A percentile compares a stretch with the other conserved stretches of the same genome.
phyloP scores from a whole-genome alignment of 2,329 filamentous ascomycete species.

The Fonsecaea nubica region DNA sequence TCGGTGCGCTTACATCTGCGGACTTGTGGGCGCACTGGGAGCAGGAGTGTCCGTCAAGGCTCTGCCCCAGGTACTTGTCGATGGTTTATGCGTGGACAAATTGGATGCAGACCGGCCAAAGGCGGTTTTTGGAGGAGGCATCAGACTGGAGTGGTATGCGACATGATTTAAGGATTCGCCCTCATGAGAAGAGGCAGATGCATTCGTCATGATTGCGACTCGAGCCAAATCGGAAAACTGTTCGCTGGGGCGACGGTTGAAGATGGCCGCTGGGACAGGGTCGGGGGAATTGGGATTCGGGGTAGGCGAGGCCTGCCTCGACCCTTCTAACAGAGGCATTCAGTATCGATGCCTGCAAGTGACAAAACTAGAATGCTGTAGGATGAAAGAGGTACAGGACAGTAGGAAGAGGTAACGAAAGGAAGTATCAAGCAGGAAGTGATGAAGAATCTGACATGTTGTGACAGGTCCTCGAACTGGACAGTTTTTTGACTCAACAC shows the following conservation, averaged over 20 bases:
- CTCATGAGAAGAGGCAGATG: slow-evolving; percentile 28
- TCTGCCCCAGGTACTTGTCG: slow-evolving; percentile 55
- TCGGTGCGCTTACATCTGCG: slow-evolving; percentile 58
- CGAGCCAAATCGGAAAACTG: slow-evolving; percentile 34
- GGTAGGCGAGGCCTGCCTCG: slow-evolving; percentile 25
- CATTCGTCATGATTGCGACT: slow-evolving; percentile 36
- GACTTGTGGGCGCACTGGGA: slow-evolving; percentile 67
- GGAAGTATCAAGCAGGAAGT: neutral
- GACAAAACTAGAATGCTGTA: neutral
- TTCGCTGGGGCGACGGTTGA: slow-evolving; percentile 30
- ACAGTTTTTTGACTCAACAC: slow-evolving; percentile 5
- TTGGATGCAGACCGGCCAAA: slow-evolving; percentile 32
- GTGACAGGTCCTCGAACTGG: neutral
- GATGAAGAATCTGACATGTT: slow-evolving; percentile 12
- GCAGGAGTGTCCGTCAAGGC: slow-evolving; percentile 68
- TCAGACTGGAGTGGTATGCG: slow-evolving; percentile 35
- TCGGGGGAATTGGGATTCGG: slow-evolving; percentile 17
- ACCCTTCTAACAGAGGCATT: slow-evolving; percentile 36
- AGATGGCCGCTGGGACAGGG: slow-evolving; percentile 9
- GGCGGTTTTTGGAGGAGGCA: slow-evolving; percentile 35
- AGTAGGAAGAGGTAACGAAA: slow-evolving; percentile 10
- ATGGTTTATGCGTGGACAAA: slow-evolving; percentile 22
- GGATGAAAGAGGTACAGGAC: slow-evolving; percentile 1
- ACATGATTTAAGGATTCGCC: slow-evolving; percentile 31
- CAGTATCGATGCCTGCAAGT: slow-evolving; percentile 26